Evolutionary conservation across 176 grass and related monocot genomes (phyloP).

Genomic region (Eleusine coracana): DNA sequence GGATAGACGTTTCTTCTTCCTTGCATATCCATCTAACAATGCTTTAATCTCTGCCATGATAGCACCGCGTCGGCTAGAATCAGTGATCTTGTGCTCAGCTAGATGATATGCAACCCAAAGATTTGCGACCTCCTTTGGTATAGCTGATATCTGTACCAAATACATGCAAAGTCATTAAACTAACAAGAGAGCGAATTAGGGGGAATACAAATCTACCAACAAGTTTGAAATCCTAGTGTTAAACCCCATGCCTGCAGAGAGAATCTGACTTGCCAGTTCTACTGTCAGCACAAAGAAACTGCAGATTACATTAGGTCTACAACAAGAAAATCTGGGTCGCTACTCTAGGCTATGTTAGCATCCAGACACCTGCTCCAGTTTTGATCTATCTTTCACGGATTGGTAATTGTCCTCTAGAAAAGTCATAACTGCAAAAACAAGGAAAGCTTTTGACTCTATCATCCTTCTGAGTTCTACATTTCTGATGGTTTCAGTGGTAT

Average conservation of each 20-base stretch:
- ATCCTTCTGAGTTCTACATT: background rate
- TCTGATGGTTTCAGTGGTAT: background rate
- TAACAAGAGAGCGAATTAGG: background rate
- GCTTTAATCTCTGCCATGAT: constrained; percentile 41
- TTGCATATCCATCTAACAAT: constrained; percentile 30
- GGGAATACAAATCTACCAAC: background rate
- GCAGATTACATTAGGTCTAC: background rate
- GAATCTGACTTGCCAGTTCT: background rate
- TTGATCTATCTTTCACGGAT: background rate
- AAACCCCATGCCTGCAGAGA: background rate
- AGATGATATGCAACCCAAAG: constrained; percentile 22
- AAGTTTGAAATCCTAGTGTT: background rate
- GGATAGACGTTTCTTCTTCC: constrained; percentile 8
- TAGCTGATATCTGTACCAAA: constrained; percentile 29
- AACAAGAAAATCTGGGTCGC: background rate
- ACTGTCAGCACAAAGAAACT: background rate
- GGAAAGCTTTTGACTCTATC: background rate
- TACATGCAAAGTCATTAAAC: constrained; percentile 22
- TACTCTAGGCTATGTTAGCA: background rate
- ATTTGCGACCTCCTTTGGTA: constrained; percentile 32
- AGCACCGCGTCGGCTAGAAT: constrained; percentile 18
- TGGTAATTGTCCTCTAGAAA: background rate
- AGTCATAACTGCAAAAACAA: background rate
- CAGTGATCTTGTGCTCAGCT: constrained; percentile 32
- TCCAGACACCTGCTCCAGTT: background rate